Conservation (phyloP, 371 early-diverging fungal species). For the Lichtheimia hyalospora region DNA sequence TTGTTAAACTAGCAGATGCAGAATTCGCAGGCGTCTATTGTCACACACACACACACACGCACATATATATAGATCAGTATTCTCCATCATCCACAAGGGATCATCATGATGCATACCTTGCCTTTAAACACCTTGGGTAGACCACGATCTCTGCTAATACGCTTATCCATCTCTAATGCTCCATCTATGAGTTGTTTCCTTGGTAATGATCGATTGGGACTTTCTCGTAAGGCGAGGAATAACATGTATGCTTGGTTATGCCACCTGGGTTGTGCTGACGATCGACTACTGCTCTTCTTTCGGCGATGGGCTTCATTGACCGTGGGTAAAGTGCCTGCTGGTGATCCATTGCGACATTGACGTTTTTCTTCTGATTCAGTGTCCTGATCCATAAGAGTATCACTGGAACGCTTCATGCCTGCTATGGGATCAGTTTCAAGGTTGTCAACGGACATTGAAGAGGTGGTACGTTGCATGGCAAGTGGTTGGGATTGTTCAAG, state of each 20-base stretch:
- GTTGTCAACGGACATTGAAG: neutral
- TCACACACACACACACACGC: neutral
- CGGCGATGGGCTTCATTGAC: slow-evolving; percentile 16
- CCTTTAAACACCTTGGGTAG: slow-evolving; percentile 80
- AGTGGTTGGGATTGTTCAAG: neutral
- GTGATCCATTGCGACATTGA: slow-evolving; percentile 9
- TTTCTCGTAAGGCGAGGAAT: slow-evolving; percentile 73
- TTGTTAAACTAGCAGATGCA: slow-evolving; percentile 77
- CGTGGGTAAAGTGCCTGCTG: slow-evolving; percentile 5
- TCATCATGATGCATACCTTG: slow-evolving; percentile 53
- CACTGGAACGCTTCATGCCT: slow-evolving; percentile 14
- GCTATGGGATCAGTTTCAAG: slow-evolving; percentile 3
- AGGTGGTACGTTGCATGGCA: neutral
- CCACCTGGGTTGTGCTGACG: slow-evolving; percentile 69
- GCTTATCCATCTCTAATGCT: slow-evolving; percentile 72
- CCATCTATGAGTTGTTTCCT: slow-evolving; percentile 71
- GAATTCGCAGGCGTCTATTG: slow-evolving; percentile 80
- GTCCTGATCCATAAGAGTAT: slow-evolving; percentile 8
- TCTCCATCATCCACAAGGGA: neutral
- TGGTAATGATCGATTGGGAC: slow-evolving; percentile 62
- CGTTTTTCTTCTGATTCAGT: slow-evolving; percentile 1
- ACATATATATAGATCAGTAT: neutral
- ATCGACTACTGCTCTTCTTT: slow-evolving; percentile 15
- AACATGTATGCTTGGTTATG: slow-evolving; percentile 84
- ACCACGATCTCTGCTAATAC: slow-evolving; percentile 68